A percentile compares a stretch with the other conserved stretches of the same genome.
Conservation (phyloP, 305 asterid species). For the Salvia sclarea region DNA sequence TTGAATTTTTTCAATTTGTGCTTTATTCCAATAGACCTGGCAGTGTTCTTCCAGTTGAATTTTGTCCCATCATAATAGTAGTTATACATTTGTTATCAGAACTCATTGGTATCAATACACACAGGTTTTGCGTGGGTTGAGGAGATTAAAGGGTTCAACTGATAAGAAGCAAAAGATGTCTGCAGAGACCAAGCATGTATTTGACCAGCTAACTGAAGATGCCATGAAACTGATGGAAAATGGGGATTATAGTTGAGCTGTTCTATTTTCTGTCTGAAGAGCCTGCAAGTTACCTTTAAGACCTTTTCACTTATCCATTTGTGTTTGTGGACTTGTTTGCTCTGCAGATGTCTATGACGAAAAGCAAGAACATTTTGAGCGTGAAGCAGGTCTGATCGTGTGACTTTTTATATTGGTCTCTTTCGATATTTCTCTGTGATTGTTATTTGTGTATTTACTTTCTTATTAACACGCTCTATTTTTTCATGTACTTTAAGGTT, state of each 20-base stretch:
- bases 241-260: conserved; percentile 84
- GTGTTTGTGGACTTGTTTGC: conserved; percentile 24
- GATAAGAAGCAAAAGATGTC: conserved; percentile 90
- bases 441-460: neutral
- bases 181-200: conserved; percentile 62
- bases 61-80: neutral
- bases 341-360: conserved; percentile 88
- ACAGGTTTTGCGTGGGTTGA: conserved; percentile 86
- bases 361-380: conserved; percentile 76
- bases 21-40: conserved; percentile 17
- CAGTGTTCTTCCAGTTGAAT: conserved; percentile 4
- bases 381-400: conserved; percentile 80
- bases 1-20: neutral
- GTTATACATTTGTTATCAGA: conserved; percentile 4
- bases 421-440: conserved; percentile 17
- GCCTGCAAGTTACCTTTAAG: conserved; percentile 19
- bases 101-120: conserved; percentile 25
- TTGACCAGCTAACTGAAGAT: conserved; percentile 96
- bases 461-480: neutral
- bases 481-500: neutral
- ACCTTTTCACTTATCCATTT: conserved; percentile 12
- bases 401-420: conserved; percentile 10
- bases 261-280: conserved; percentile 17
- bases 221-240: conserved; percentile 87
- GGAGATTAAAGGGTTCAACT: conserved; percentile 91